Evolutionary conservation across 331 rosid genomes (phyloP).

Genomic region (Malus hybrid): DNA sequence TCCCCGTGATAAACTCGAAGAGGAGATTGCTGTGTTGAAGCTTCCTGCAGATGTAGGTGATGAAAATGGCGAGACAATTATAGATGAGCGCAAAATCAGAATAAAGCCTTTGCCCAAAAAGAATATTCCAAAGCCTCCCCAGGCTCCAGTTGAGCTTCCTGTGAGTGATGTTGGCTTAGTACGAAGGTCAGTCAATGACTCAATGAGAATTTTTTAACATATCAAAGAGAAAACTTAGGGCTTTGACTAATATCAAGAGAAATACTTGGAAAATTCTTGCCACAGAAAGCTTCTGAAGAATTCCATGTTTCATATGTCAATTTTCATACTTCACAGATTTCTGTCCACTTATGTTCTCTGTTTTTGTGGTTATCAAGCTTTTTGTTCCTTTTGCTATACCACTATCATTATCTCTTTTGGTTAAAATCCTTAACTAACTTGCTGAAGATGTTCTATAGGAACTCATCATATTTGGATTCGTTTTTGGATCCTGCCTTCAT

Average conservation of each 20-base stretch:
- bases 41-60: constrained; percentile 99
- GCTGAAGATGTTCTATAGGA: constrained; percentile 42
- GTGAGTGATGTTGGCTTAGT: constrained; percentile 62
- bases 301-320: not conserved
- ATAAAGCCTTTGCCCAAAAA: constrained; percentile 86
- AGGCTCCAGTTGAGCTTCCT: constrained; percentile 58
- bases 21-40: constrained; percentile 75
- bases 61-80: constrained; percentile 93
- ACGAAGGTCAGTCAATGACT: constrained; percentile 50
- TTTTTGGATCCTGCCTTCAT: constrained; percentile 95
- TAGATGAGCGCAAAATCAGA: constrained; percentile 95
- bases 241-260: not conserved
- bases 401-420: not conserved
- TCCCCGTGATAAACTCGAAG: constrained; percentile 93
- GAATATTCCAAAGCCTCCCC: constrained; percentile 38
- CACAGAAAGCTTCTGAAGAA: not conserved
- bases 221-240: not conserved
- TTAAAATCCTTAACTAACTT: not conserved
- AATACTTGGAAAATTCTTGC: not conserved
- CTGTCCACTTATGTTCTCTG: not conserved
- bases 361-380: not conserved
- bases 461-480: constrained; percentile 65
- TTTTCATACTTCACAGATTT: not conserved
- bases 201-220: not conserved
- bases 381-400: not conserved